Percentiles rank a stretch among this genome's conserved stretches.
Conservation (phyloP, 2,329 filamentous ascomycete species). For the Trichoderma oligosporum region DNA sequence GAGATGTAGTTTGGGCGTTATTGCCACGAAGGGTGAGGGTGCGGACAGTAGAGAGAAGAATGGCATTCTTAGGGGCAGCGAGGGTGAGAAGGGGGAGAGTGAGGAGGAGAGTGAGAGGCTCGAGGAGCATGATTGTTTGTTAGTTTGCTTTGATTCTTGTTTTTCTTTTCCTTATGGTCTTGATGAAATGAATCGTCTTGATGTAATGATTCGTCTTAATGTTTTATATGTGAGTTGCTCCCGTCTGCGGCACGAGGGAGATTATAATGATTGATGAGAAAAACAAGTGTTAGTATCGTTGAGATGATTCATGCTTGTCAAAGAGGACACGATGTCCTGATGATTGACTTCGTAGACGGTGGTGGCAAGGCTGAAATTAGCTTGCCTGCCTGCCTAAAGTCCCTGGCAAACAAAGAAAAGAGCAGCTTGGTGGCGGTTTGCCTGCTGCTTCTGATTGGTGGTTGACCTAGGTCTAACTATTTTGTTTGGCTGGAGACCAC, state of each 20-base stretch:
- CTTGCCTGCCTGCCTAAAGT: neutral
- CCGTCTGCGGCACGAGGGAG: too few relatives aligned
- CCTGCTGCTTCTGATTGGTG: conserved; percentile 3
- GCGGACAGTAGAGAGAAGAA: conserved; percentile 62
- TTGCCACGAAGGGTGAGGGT: conserved; percentile 71
- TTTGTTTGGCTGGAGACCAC: too few relatives aligned
- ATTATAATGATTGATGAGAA: too few relatives aligned
- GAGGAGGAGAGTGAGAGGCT: conserved; percentile 24
- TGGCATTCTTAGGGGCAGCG: conserved; percentile 43
- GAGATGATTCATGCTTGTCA: neutral
- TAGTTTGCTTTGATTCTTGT: neutral
- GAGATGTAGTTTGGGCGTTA: conserved; percentile 63
- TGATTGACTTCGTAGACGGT: neutral
- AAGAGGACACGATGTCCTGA: conserved; percentile 29
- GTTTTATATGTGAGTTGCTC: too few relatives aligned
- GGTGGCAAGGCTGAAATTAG: conserved; percentile 12
- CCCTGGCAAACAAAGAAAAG: neutral
- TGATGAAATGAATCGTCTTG: neutral
- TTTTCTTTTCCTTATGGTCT: neutral
- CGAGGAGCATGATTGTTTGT: conserved; percentile 29
- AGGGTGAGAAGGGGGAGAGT: conserved; percentile 28
- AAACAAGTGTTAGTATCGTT: too few relatives aligned
- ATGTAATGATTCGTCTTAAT: neutral
- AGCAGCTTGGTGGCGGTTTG: neutral
- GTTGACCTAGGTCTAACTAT: too few relatives aligned